phyloP scores from a whole-genome alignment of 129 eudicot species.

The Saussurea involucrata region DNA sequence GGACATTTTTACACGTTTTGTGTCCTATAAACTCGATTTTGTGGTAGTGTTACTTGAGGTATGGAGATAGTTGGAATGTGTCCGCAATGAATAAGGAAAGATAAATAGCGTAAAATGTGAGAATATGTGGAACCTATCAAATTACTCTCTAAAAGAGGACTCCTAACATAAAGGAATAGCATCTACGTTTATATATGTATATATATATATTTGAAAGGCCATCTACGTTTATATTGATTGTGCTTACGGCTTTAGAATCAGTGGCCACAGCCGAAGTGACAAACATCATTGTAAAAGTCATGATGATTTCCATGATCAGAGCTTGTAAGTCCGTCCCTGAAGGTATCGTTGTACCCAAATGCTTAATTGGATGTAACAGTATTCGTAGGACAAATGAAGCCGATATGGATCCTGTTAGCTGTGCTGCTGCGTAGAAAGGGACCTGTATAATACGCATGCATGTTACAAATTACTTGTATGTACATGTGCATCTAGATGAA shows the following conservation, averaged over 20 bases:
- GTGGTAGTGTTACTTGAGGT: too few species aligned
- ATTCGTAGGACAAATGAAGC: constrained; percentile 56
- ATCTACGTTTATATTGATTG: background rate
- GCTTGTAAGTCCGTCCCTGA: constrained; percentile 65
- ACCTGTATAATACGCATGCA: constrained; percentile 15
- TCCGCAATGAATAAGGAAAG: background rate
- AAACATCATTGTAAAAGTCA: constrained; percentile 79
- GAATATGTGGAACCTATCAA: background rate
- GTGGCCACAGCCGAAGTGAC: constrained; percentile 73
- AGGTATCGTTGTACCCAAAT: constrained; percentile 68
- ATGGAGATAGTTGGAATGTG: background rate
- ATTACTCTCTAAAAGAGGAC: background rate
- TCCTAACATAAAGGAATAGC: background rate
- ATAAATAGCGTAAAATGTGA: background rate
- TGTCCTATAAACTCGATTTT: too few species aligned
- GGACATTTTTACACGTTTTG: too few species aligned
- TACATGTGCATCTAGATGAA: too few species aligned
- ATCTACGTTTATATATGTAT: background rate
- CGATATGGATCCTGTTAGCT: constrained; percentile 51
- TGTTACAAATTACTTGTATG: too few species aligned
- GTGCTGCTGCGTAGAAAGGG: constrained; percentile 63
- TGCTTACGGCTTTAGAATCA: constrained; percentile 60
- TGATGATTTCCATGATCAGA: constrained; percentile 64
- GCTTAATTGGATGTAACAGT: constrained; percentile 55
- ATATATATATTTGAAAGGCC: too few species aligned